Conservation (phyloP, 176 grass and related monocot genomes). For the Carex scoparia region DNA sequence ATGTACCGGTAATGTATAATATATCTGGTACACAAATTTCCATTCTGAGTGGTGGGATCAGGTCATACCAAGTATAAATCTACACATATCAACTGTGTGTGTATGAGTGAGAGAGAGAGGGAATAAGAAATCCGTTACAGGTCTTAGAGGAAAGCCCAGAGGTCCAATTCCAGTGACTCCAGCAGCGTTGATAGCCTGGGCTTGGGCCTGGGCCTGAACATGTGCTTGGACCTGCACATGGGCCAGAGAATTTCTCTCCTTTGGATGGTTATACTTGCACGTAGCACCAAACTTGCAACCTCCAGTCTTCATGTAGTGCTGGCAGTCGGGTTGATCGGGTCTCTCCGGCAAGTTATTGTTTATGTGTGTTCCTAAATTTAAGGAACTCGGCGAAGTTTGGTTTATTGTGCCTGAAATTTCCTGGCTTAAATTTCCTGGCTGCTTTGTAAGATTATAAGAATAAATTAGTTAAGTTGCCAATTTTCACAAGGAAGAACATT, state of each 20-base stretch:
- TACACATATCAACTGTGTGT: neutral
- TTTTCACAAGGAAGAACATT: neutral
- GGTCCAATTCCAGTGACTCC: slow-evolving; percentile 21
- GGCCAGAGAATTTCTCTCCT: slow-evolving; percentile 23
- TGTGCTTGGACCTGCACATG: neutral
- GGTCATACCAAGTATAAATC: neutral
- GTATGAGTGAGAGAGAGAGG: neutral
- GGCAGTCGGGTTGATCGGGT: slow-evolving; percentile 38
- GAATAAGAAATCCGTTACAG: slow-evolving; percentile 30
- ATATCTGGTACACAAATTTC: neutral
- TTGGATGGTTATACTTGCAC: slow-evolving; percentile 50
- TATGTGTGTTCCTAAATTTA: neutral
- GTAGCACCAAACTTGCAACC: slow-evolving; percentile 39
- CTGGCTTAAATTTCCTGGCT: slow-evolving; percentile 11
- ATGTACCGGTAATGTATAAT: neutral
- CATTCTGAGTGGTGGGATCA: neutral
- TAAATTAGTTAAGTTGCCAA: neutral
- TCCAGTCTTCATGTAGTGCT: slow-evolving; percentile 37
- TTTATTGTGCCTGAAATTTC: neutral
- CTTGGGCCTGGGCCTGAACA: neutral
- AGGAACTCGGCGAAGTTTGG: slow-evolving; percentile 4
- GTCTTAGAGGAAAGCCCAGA: slow-evolving; percentile 36
- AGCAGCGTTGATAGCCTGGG: slow-evolving; percentile 2
- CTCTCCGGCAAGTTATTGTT: slow-evolving; percentile 38
- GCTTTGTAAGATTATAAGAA: neutral